Evolutionary conservation across 345 rosid species (phyloP), one percentile per base, ranked within the genome.

Genomic region (Eucalyptus regnans): DNA sequence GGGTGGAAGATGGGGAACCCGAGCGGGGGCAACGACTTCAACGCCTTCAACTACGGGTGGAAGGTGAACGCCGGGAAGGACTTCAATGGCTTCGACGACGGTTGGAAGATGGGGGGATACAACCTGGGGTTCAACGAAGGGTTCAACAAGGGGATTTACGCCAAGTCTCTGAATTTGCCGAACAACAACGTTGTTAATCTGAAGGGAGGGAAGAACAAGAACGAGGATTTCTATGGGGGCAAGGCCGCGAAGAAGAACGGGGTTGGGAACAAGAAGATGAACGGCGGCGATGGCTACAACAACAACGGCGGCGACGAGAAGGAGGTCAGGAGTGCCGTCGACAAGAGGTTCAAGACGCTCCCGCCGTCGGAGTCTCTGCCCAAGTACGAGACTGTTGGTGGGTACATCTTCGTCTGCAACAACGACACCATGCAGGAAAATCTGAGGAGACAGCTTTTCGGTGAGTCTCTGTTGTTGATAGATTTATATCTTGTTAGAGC

Each of bases 61-160:
- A 93, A 92, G 89, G 76, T 88, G 84, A 86, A 83, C 27, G 22
- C 51, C 17, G 79, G 50, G 44, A 81, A 87, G 58, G 90, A 89
- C 43, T 71, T 62, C 52, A 64, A 87, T 56, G 91, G 84, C 29
- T 76, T 76, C 84, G 84, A 76, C 48, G 84, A 76, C 43, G 84
- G 84, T 11, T 76, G 48, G 84, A 76, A 76, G 84, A 76, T 76
- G 84, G 84, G 84, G 83, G 84, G 84, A 10, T 76, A 76, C 84
- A 76, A 41, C 44, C 22, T 76, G 15, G 84, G 84, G 44, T 85
- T 93, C 87, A 95, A 96, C 90, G 99, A 96, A n/a, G 99, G 95
- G 10, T 96, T 97, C 90, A 96, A 91, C 89, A 96, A 96, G 88
- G 99, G 99, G 76, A 90, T 95, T 5, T 94, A 95, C 90, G 90